phyloP scores from a whole-genome alignment of 2,329 filamentous ascomycete species.

The Ophiocordyceps camponoti-floridani region DNA sequence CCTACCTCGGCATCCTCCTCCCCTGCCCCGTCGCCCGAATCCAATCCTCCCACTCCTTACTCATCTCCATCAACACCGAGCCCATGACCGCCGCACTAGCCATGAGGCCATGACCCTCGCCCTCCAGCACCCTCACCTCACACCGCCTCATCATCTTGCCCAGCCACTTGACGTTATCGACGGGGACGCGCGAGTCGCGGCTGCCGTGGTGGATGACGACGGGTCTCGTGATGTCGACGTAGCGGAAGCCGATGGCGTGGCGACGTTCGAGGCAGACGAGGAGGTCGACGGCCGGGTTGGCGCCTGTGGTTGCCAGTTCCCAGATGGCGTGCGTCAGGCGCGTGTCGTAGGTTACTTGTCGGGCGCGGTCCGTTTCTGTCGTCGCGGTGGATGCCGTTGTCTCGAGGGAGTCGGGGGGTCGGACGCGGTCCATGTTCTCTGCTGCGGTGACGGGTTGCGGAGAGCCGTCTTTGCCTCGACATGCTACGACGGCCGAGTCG shows the following conservation, averaged over 20 bases:
- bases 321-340: constrained; percentile 86
- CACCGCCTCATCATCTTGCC: constrained; percentile 86
- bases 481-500: neutral
- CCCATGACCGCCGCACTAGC: constrained; percentile 88
- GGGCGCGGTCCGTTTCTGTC: constrained; percentile 54
- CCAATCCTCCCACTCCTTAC: constrained; percentile 86
- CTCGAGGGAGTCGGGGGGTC: constrained; percentile 10
- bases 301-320: constrained; percentile 77
- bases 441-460: constrained; percentile 10
- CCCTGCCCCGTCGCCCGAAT: constrained; percentile 33
- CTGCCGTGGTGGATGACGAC: constrained; percentile 91
- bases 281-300: constrained; percentile 86
- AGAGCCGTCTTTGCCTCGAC: constrained; percentile 6
- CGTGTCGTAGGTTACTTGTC: constrained; percentile 61
- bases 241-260: constrained; percentile 86
- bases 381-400: constrained; percentile 29
- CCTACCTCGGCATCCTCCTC: neutral
- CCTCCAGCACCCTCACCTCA: constrained; percentile 77
- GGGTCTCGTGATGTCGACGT: constrained; percentile 82
- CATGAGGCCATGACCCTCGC: constrained; percentile 91
- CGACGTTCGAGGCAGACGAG: constrained; percentile 82
- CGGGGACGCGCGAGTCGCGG: constrained; percentile 76
- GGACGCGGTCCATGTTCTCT: constrained; percentile 32
- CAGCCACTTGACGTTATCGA: constrained; percentile 90
- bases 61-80: constrained; percentile 83